Percentiles rank a stretch among this genome's conserved stretches.
Evolutionary conservation across 345 rosid genomes (phyloP).

Genomic region (Rhodomyrtus tomentosa): DNA sequence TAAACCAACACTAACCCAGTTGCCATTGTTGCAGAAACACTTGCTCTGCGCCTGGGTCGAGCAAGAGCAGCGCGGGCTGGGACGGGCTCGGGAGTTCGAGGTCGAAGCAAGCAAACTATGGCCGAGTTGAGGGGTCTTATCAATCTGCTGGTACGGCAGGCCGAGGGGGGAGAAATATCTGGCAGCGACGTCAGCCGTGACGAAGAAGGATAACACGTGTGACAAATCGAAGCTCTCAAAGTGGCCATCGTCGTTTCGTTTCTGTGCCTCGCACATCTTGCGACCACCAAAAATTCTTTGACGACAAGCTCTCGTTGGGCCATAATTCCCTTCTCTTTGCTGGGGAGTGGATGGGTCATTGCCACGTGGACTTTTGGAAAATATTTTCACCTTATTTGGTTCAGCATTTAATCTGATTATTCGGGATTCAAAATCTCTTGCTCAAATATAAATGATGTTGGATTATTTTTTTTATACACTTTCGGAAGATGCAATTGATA

Average conservation of each 20-base stretch:
- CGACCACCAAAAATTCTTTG: background rate
- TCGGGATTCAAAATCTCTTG: too few species aligned
- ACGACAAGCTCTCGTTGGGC: background rate
- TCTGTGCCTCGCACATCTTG: background rate
- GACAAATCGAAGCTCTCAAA: background rate
- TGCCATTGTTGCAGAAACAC: constrained; percentile 3
- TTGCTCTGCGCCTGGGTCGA: background rate
- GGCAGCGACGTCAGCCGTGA: background rate
- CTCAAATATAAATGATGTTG: too few species aligned
- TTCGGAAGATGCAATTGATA: too few species aligned
- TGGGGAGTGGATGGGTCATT: background rate
- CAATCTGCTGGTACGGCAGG: background rate
- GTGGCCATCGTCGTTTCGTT: background rate
- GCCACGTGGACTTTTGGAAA: background rate
- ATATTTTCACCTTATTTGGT: too few species aligned
- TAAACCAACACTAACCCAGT: background rate
- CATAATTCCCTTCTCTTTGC: background rate
- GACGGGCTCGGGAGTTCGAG: background rate
- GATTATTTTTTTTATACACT: too few species aligned
- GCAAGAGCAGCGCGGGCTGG: background rate
- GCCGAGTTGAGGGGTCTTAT: background rate
- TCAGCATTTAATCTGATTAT: too few species aligned
- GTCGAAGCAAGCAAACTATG: background rate
- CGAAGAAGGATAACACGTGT: background rate
- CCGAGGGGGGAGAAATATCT: background rate